These are phyloP conservation scores for Mikania micrantha DNA, from an alignment of 129 eudicot species.

Conservation along the genomic window DNA sequence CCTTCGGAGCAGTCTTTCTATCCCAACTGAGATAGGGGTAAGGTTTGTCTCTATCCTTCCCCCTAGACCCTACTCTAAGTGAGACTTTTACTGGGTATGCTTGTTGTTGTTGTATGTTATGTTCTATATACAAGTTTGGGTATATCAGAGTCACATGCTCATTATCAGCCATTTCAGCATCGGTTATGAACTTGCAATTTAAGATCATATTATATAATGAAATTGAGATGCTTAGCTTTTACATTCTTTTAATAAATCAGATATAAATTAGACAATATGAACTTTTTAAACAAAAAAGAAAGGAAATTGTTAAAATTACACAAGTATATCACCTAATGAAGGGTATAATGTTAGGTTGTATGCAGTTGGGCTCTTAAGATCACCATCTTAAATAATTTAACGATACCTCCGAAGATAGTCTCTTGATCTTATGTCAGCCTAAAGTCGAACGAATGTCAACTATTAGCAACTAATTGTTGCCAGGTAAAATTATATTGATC, in stretches of 20 bases:
- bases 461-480: neutral
- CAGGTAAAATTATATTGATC: neutral
- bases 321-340: slow-evolving; percentile 1
- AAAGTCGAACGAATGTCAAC: neutral
- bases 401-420: slow-evolving; percentile 53
- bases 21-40: too few relatives aligned
- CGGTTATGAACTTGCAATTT: too few relatives aligned
- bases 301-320: neutral
- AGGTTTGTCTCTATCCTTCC: too few relatives aligned
- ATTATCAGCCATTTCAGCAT: neutral
- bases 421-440: slow-evolving; percentile 90
- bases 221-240: neutral
- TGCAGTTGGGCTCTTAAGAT: neutral
- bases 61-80: too few relatives aligned
- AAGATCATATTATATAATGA: too few relatives aligned
- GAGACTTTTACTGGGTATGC: too few relatives aligned
- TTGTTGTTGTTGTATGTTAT: too few relatives aligned
- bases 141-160: neutral
- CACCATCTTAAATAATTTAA: neutral
- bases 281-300: neutral
- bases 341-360: neutral
- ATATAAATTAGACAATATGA: neutral
- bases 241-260: neutral
- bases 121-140: neutral
- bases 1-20: too few relatives aligned